phyloP scores from a whole-genome alignment of 108 stramenopile species.

The Craspedostauros australis region DNA sequence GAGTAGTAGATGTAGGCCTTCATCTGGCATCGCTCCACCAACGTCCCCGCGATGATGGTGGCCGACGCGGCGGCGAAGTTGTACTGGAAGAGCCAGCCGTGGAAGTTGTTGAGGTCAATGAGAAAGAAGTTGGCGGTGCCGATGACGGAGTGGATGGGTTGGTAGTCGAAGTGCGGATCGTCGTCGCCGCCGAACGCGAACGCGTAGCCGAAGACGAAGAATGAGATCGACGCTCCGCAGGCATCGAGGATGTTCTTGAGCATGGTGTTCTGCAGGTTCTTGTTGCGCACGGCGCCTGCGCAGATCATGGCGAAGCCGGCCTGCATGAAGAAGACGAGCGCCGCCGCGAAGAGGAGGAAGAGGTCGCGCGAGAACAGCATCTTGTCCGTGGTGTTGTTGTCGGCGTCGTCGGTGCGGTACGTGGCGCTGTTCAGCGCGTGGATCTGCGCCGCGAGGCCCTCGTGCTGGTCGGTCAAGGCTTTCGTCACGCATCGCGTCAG shows the following conservation, averaged over 20 bases:
- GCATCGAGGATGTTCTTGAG: conserved; percentile 86
- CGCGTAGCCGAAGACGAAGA: conserved; percentile 70
- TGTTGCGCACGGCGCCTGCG: conserved; percentile 70
- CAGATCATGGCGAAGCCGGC: conserved; percentile 77
- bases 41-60: conserved; percentile 35
- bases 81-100: conserved; percentile 24
- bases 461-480: too few species aligned
- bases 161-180: conserved; percentile 5
- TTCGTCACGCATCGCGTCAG: too few species aligned
- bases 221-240: conserved; percentile 72
- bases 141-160: conserved; percentile 53
- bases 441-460: too few species aligned
- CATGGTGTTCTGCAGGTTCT: conserved; percentile 85
- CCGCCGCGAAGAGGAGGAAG: conserved; percentile 55
- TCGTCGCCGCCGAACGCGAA: conserved; percentile 65
- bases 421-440: too few species aligned
- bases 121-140: conserved; percentile 54
- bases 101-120: conserved; percentile 26
- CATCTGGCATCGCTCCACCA: conserved; percentile 74
- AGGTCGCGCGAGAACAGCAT: too few species aligned
- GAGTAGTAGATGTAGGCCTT: conserved; percentile 66
- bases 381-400: too few species aligned
- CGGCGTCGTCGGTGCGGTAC: too few species aligned
- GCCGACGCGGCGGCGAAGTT: conserved; percentile 32
- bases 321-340: conserved; percentile 86